phyloP scores from a whole-genome alignment of 1,139 yeast genomes.

The Lodderomyces parapsilosis region DNA sequence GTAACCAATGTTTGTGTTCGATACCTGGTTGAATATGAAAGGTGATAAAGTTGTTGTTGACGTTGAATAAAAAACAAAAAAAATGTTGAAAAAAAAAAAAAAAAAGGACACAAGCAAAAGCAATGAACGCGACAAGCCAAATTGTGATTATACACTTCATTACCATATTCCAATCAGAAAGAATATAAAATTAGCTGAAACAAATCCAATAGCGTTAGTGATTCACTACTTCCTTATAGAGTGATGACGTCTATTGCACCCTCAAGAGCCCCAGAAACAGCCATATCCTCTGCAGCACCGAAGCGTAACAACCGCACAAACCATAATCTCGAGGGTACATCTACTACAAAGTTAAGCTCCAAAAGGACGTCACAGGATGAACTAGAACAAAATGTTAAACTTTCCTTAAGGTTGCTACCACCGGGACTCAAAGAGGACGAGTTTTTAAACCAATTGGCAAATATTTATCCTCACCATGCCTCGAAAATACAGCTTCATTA shows the following conservation, averaged over 20 bases:
- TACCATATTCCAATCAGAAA: too few species aligned
- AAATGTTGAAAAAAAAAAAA: too few species aligned
- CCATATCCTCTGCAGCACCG: not conserved
- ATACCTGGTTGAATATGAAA: too few species aligned
- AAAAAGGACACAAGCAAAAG: too few species aligned
- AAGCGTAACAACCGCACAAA: not conserved
- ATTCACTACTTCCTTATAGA: not conserved
- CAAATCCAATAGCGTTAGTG: too few species aligned
- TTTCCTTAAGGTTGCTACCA: slow-evolving; percentile 21
- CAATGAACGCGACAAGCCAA: too few species aligned
- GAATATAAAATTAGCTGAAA: too few species aligned
- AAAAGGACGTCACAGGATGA: not conserved
- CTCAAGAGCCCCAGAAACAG: slow-evolving; percentile 5
- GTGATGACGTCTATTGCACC: slow-evolving; percentile 14
- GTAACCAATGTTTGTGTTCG: too few species aligned
- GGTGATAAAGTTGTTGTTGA: too few species aligned
- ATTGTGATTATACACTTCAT: too few species aligned
- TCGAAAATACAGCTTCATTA: slow-evolving; percentile 16
- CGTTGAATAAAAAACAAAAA: too few species aligned
- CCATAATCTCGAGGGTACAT: not conserved
- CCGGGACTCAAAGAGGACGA: slow-evolving; percentile 19
- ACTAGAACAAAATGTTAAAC: slow-evolving; percentile 5
- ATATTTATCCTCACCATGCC: slow-evolving; percentile 15
- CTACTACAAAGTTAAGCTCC: too few species aligned
- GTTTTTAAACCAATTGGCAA: slow-evolving; percentile 19